A percentile compares a stretch with the other conserved stretches of the same genome.
These are phyloP conservation scores for Lablab purpureus DNA, from an alignment of 306 rosid genomes.

Conservation along the genomic window DNA sequence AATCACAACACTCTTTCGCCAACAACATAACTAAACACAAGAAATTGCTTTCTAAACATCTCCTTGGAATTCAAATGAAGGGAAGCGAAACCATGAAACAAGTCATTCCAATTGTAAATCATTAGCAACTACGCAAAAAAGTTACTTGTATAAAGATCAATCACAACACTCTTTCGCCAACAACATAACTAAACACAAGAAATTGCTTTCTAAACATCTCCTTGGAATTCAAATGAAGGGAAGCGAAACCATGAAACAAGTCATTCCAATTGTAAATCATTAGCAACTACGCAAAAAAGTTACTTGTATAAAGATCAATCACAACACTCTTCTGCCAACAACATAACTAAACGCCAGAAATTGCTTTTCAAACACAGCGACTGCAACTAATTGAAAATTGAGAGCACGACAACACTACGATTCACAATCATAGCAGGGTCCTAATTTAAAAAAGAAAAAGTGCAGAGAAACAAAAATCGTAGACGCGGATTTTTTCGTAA, in stretches of 20 bases:
- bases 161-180: too few species aligned
- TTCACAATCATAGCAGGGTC: neutral
- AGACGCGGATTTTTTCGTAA: neutral
- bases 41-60: too few species aligned
- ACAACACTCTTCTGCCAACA: neutral
- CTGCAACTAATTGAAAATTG: neutral
- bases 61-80: neutral
- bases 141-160: neutral
- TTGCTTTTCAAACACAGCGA: neutral
- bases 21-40: too few species aligned
- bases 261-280: slow-evolving; percentile 21
- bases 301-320: neutral
- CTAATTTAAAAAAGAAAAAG: neutral
- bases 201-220: too few species aligned
- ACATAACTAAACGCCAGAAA: neutral
- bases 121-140: slow-evolving; percentile 49
- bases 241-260: neutral
- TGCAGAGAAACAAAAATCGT: neutral
- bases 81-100: neutral
- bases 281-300: slow-evolving; percentile 48
- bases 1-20: too few species aligned
- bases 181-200: too few species aligned
- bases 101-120: slow-evolving; percentile 22
- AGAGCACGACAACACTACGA: slow-evolving; percentile 1
- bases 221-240: neutral